phyloP scores from a whole-genome alignment of 2,329 filamentous ascomycete genomes.

The Penicillium crustosum region DNA sequence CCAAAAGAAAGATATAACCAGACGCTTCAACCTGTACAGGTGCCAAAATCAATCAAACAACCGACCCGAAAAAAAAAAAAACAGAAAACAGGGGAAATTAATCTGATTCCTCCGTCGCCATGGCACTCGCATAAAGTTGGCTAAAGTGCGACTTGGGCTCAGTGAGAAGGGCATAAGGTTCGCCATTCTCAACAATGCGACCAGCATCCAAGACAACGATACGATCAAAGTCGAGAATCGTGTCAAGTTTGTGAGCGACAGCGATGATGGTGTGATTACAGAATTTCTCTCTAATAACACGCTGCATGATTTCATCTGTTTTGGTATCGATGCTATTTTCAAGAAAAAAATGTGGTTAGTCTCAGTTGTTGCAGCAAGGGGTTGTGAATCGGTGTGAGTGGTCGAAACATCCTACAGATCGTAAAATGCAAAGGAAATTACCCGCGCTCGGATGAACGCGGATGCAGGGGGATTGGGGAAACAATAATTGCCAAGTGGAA shows the following conservation, averaged over 20 bases:
- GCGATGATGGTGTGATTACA: slow-evolving; percentile 58
- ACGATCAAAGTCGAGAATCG: slow-evolving; percentile 43
- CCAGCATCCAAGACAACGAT: slow-evolving; percentile 40
- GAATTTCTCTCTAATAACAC: slow-evolving; percentile 56
- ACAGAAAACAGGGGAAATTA: slow-evolving; percentile 3
- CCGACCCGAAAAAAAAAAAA: background rate
- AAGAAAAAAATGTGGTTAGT: slow-evolving; percentile 8
- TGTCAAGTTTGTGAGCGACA: slow-evolving; percentile 57
- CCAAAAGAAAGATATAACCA: slow-evolving; percentile 7
- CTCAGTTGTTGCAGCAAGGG: slow-evolving; percentile 9
- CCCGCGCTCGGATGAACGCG: background rate
- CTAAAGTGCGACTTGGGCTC: slow-evolving; percentile 39
- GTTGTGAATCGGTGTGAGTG: background rate
- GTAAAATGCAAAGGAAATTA: background rate
- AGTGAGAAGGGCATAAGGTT: slow-evolving; percentile 39
- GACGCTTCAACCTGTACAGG: slow-evolving; percentile 20
- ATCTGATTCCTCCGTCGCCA: slow-evolving; percentile 23
- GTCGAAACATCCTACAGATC: background rate
- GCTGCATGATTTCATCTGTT: slow-evolving; percentile 60
- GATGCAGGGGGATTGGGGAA: slow-evolving; percentile 2
- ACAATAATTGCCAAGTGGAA: background rate
- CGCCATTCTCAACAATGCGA: slow-evolving; percentile 37
- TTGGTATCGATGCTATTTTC: slow-evolving; percentile 53
- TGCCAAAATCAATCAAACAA: slow-evolving; percentile 9
- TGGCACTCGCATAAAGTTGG: slow-evolving; percentile 33